Percentiles rank a stretch among this genome's conserved stretches.
These are phyloP conservation scores for Sphagnum fallax DNA, from an alignment of 228 moss, liverwort and hornwort genomes.

Conservation along the genomic window DNA sequence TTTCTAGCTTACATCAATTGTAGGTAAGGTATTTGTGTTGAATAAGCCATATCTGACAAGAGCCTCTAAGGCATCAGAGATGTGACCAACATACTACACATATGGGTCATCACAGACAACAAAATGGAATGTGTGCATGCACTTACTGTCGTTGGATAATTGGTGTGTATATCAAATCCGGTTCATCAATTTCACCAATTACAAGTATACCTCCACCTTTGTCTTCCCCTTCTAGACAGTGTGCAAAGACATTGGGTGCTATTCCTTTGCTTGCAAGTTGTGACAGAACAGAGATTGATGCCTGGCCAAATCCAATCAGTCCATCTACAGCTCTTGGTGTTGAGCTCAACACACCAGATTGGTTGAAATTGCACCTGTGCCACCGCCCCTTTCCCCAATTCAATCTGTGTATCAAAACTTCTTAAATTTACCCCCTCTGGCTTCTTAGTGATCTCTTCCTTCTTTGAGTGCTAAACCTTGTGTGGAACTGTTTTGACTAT, in stretches of 20 bases:
- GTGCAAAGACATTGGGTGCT: slow-evolving; percentile 65
- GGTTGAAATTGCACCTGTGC: no score
- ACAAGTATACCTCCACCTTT: slow-evolving; percentile 74
- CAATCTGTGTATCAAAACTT: no score
- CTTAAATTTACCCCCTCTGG: no score
- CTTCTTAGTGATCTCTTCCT: no score
- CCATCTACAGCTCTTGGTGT: slow-evolving; percentile 58
- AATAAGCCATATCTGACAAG: no score
- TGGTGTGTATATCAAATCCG: slow-evolving; percentile 54
- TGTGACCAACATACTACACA: no score
- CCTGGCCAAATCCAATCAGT: slow-evolving; percentile 74
- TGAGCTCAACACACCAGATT: slow-evolving; percentile 4
- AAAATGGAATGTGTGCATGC: not conserved
- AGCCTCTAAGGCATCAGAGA: not conserved
- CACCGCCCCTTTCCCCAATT: no score
- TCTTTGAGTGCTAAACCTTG: no score
- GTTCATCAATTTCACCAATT: slow-evolving; percentile 64
- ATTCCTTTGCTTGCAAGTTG: slow-evolving; percentile 44
- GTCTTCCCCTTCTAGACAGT: slow-evolving; percentile 89
- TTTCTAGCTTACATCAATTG: no score
- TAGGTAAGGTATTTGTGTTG: no score
- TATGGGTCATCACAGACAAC: not conserved
- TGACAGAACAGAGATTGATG: slow-evolving; percentile 44
- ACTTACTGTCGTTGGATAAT: slow-evolving; percentile 55
- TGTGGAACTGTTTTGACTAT: no score